phyloP scores from a whole-genome alignment of 352 stramenopile species.

The Pythium sp. region DNA sequence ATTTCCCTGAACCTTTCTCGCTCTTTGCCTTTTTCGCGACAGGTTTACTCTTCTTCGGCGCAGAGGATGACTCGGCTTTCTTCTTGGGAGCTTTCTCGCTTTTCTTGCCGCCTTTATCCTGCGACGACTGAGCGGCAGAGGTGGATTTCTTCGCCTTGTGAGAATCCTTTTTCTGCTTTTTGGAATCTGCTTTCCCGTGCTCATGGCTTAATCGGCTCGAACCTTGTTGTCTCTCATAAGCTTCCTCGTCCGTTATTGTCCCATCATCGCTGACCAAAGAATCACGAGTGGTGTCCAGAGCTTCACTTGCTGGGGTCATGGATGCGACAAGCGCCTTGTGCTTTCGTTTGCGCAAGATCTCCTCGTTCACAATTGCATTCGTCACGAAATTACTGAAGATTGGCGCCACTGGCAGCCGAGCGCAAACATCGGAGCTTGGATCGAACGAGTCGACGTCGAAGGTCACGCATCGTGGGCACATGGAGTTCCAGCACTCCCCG shows the following conservation, averaged over 20 bases:
- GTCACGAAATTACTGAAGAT: conserved; percentile 56
- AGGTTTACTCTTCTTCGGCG: conserved; percentile 14
- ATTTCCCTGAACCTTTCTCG: conserved; percentile 17
- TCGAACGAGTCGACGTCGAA: conserved; percentile 67
- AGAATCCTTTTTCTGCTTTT: conserved; percentile 42
- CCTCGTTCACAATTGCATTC: conserved; percentile 31
- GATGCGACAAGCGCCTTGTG: conserved; percentile 15
- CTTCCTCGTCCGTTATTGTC: conserved; percentile 13
- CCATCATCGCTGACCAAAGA: conserved; percentile 17
- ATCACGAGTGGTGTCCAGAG: conserved; percentile 10
- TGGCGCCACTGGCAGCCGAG: conserved; percentile 51
- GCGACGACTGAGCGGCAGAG: conserved; percentile 9
- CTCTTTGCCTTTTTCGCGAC: conserved; percentile 14
- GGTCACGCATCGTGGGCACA: conserved; percentile 61
- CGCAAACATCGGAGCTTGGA: conserved; percentile 37
- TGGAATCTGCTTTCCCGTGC: conserved; percentile 25
- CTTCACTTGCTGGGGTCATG: conserved; percentile 5
- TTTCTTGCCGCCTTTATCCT: conserved; percentile 42
- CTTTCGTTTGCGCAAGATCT: conserved; percentile 55
- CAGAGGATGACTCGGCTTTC: conserved; percentile 13
- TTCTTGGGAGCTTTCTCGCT: conserved; percentile 22
- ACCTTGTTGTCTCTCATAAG: conserved; percentile 11
- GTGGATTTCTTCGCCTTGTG: conserved; percentile 26
- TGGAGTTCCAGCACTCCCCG: conserved; percentile 73
- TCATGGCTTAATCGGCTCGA: conserved; percentile 15